Evolutionary conservation across 2,329 filamentous ascomycete genomes (phyloP), one percentile per base, ranked within the genome.

Genomic region (Beauveria australis): DNA sequence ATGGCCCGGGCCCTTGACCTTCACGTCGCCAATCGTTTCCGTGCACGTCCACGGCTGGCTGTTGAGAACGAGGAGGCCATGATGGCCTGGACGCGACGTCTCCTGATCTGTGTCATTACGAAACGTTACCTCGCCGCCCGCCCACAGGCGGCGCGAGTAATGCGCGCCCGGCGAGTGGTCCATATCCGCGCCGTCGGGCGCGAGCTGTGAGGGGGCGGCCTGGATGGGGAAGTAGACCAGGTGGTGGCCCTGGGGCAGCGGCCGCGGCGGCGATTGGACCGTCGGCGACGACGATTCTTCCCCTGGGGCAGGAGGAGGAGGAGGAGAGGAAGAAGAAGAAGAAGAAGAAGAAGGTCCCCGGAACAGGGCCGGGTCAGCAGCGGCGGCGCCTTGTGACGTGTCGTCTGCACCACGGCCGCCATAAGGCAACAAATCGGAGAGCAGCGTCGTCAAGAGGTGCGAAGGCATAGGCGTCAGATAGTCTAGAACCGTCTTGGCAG

Each of bases 181-280:
- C 5, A 83, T 78, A 71, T 97, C 93, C 1, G 92, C 95, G 61
- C 94, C 93, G 75, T 99, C 94, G 1, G 85, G 78, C 19, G 91
- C 81, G 48, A 97, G 82, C 40, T 78, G 67, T 8, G 81, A 82
- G 16, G 83, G 76, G 1, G 82, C 78, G 19, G 88, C 77, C 64
- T 85, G 82, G 12, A 89, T 82, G 62, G 92, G 91, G 75, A 96
- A 97, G 77, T 95, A 95, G 65, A 93, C 85, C 41, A 96, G 80
- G 72, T 97, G 92, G 71, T 95, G 87, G 41, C 88, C 89, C 33
- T 83, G 79, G 0, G 87, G 85, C 7, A 88, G 74, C 3, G 71
- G 51, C 5, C n/a, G 49, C 1, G 70, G 60, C n/a, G 71, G 71
- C 3, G 65, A 64, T 5, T 65, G 54, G 56, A 66, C 56, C 5